Evolutionary conservation across 2,329 filamentous ascomycete species (phyloP).

Genomic region (Pyricularia sp.): DNA sequence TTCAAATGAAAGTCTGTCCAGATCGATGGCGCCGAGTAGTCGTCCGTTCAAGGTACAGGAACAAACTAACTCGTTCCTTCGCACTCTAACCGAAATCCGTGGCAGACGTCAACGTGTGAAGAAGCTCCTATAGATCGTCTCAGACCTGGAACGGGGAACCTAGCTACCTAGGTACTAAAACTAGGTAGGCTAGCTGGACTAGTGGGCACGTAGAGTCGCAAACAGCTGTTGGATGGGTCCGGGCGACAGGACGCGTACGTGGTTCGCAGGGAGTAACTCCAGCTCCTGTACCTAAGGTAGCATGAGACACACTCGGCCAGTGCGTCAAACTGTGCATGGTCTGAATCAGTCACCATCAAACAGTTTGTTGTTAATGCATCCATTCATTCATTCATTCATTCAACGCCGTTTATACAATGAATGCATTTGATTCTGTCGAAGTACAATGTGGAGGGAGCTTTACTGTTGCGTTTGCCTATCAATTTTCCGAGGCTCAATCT

Average conservation of each 20-base stretch:
- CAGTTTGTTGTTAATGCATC: neutral
- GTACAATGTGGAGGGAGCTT: too few relatives aligned
- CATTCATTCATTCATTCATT: too few relatives aligned
- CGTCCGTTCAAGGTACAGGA: neutral
- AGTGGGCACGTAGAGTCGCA: neutral
- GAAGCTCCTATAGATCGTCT: neutral
- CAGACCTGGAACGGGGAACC: neutral
- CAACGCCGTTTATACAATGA: neutral
- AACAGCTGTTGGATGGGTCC: neutral
- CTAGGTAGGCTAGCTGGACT: neutral
- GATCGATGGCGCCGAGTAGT: neutral
- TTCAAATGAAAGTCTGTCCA: neutral
- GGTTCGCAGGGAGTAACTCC: neutral
- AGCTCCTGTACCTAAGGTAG: neutral
- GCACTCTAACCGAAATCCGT: neutral
- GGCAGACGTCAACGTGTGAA: constrained; percentile 1
- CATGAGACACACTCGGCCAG: neutral
- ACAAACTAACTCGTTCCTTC: neutral
- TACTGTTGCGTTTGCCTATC: too few relatives aligned
- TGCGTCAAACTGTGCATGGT: neutral
- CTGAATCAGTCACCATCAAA: neutral
- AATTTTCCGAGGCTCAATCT: too few relatives aligned
- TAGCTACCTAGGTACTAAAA: too few relatives aligned
- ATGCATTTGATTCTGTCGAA: too few relatives aligned
- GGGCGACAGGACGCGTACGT: neutral